A percentile compares a stretch with the other conserved stretches of the same genome.
phyloP scores from a whole-genome alignment of 495 filamentous ascomycete genomes.

The Cryomyces antarcticus region DNA sequence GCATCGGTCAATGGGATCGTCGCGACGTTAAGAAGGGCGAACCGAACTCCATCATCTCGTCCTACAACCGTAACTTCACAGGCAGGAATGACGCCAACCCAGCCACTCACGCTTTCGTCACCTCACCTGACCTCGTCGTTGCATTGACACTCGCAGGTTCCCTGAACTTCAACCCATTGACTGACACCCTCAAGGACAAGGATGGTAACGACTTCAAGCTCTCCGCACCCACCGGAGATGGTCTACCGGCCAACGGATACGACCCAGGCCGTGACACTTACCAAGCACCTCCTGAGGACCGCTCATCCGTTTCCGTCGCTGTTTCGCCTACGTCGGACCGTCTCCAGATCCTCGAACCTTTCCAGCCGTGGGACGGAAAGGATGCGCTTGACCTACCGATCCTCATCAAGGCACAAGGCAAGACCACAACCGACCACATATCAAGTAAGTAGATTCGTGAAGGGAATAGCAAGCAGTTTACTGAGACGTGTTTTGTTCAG shows the following conservation, averaged over 20 bases:
- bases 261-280: conserved; percentile 91
- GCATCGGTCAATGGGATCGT: conserved; percentile 26
- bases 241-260: conserved; percentile 65
- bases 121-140: conserved; percentile 92
- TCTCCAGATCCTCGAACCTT: conserved; percentile 78
- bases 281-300: conserved; percentile 81
- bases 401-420: conserved; percentile 92
- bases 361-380: conserved; percentile 85
- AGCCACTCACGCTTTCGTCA: conserved; percentile 93
- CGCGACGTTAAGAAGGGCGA: conserved; percentile 88
- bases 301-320: conserved; percentile 46
- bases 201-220: conserved; percentile 94
- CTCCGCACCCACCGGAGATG: conserved; percentile 55
- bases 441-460: conserved; percentile 39
- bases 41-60: conserved; percentile 87
- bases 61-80: conserved; percentile 99
- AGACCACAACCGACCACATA: conserved; percentile 99
- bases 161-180: conserved; percentile 92
- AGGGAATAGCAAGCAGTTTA: neutral
- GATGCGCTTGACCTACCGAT: conserved; percentile 75
- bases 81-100: conserved; percentile 98
- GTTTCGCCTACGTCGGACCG: conserved; percentile 84
- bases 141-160: conserved; percentile 79
- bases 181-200: conserved; percentile 82
- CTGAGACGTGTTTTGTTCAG: conserved; percentile 7